Evolutionary conservation across 2,329 filamentous ascomycete genomes (phyloP).

Genomic region (Arthrobotrys entomopaga): DNA sequence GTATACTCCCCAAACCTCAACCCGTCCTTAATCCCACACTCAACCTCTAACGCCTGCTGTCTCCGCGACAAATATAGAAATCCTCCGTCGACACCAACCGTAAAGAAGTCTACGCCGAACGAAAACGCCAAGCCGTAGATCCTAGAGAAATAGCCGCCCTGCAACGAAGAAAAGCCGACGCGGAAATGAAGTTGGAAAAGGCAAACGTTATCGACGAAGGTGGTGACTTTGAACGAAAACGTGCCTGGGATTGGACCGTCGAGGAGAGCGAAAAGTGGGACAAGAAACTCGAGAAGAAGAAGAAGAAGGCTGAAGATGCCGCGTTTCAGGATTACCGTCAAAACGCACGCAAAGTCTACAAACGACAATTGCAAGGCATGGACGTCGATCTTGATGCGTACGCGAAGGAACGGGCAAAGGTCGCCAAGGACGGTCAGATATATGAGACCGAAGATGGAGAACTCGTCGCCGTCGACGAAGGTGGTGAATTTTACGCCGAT

Average conservation of each 20-base stretch:
- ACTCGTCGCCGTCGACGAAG: conserved; percentile 89
- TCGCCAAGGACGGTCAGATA: conserved; percentile 86
- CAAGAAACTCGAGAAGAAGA: conserved; percentile 85
- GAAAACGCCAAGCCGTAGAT: conserved; percentile 80
- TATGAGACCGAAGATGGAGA: conserved; percentile 96
- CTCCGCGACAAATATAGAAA: conserved; percentile 64
- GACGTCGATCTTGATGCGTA: conserved; percentile 83
- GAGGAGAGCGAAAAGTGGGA: conserved; percentile 97
- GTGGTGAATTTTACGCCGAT: conserved; percentile 89
- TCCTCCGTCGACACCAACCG: conserved; percentile 77
- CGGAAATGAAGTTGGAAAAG: conserved; percentile 91
- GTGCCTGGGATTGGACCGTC: conserved; percentile 97
- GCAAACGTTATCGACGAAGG: conserved; percentile 85
- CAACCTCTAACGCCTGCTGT: conserved; percentile 27
- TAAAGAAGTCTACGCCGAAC: conserved; percentile 84
- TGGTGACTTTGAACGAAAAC: conserved; percentile 95
- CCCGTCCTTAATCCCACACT: conserved; percentile 39
- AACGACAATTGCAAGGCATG: conserved; percentile 83
- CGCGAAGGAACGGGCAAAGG: conserved; percentile 83
- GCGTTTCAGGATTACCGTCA: conserved; percentile 89
- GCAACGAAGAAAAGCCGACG: conserved; percentile 86
- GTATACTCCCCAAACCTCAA: conserved; percentile 57
- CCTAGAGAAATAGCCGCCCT: conserved; percentile 79
- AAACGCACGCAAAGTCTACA: conserved; percentile 92
- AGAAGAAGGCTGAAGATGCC: conserved; percentile 80